These are phyloP conservation scores for Lycium barbarum DNA, from an alignment of 257 asterid species.

Conservation along the genomic window DNA sequence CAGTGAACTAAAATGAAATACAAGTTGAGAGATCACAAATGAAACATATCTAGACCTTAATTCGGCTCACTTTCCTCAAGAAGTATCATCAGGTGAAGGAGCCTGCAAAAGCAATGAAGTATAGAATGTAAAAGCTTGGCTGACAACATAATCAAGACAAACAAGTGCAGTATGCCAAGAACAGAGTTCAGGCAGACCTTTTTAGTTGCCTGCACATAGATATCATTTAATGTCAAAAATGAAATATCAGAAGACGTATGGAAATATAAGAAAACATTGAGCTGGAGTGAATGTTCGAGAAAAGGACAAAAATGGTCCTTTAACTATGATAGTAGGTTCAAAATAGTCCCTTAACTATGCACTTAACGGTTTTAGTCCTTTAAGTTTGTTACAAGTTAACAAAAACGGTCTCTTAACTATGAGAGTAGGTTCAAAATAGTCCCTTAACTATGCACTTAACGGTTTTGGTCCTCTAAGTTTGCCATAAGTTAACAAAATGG, in stretches of 20 bases:
- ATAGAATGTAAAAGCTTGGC: background rate
- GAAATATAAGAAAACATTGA: background rate
- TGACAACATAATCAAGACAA: background rate
- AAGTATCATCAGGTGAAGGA: constrained; percentile 24
- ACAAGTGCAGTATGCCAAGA: background rate
- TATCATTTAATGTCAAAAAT: background rate
- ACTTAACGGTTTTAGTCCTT: too few relatives aligned
- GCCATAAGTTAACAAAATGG: too few relatives aligned
- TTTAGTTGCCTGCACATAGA: background rate
- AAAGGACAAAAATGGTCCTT: too few relatives aligned
- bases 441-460: too few relatives aligned
- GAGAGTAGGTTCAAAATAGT: too few relatives aligned
- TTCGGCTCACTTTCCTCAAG: constrained; percentile 55
- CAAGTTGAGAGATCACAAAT: constrained; percentile 19
- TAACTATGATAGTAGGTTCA: too few relatives aligned
- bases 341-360: too few relatives aligned
- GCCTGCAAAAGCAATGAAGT: constrained; percentile 4
- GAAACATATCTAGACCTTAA: constrained; percentile 42
- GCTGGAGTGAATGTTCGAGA: background rate
- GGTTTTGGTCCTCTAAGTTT: too few relatives aligned
- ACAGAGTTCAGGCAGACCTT: constrained; percentile 8
- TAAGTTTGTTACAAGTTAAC: too few relatives aligned
- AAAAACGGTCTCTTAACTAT: too few relatives aligned
- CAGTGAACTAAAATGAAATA: background rate
- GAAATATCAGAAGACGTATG: background rate